Evolutionary conservation across 2,329 filamentous ascomycete species (phyloP), one percentile per base, ranked within the genome.

Genomic region (Colletotrichum magnum): DNA sequence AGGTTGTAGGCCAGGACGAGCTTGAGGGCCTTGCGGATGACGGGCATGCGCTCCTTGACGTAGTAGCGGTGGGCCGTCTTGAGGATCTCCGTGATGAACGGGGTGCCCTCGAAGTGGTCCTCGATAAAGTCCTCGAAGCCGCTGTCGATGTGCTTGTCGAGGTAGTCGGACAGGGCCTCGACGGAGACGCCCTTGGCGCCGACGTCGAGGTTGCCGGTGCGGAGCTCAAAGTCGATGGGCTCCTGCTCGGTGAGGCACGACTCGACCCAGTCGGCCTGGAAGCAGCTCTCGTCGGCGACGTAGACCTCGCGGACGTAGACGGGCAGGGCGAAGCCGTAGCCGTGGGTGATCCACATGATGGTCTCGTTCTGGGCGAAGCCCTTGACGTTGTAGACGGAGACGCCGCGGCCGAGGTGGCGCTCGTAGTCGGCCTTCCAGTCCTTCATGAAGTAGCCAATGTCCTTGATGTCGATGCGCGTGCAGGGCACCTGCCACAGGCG

Each of bases 361-460:
- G 86, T 88, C 80, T 92, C 90, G 79, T 90, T 90, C 71, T 87
- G 85, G 15, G 89, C 84, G 72, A 92, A 92, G 58, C 95, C 95
- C 85, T 97, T 97, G 84, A 98, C 96, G 78, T 98, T 98, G 81
- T 93, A 95, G 57, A 97, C 92, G 2, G 94, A 97, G 78, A 98
- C 94, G 64, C 93, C 94, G 67, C 93, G 90, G 72, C 90, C 93
- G 74, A 96, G 89, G 79, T 98, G 95, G 74, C 94, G 92, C 83
- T 97, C 94, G 76, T 96, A 97, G 80, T 98, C 95, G 52, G 94
- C 95, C 83, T 95, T 97, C 95, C 95, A 98, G 81, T 98, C 95
- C 86, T 98, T 98, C 93, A 98, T 96, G 86, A 98, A 98, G 82
- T 97, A 97, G 51, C 91, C 93, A 76, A 98, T 97, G 77, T 98